phyloP scores from a whole-genome alignment of 768 basidiomycete species.

The Amanita fuliginea region DNA sequence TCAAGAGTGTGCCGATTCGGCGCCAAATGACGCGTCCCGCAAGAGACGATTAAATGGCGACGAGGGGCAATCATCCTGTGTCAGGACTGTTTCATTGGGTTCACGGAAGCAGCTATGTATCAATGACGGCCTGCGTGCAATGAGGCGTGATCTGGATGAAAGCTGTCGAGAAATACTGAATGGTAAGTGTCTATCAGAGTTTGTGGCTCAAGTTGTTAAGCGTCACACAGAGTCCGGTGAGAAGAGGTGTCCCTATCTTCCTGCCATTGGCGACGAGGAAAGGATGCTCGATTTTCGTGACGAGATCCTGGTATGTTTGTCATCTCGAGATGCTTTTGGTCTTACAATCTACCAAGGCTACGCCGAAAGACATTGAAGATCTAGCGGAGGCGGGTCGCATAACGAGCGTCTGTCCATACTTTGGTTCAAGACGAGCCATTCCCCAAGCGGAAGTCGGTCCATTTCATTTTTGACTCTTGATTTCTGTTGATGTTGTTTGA shows the following conservation, averaged over 20 bases:
- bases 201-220: not conserved
- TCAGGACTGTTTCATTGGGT: constrained; percentile 74
- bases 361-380: constrained; percentile 92
- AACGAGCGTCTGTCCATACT: constrained; percentile 80
- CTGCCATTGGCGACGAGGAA: constrained; percentile 54
- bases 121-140: constrained; percentile 62
- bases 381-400: constrained; percentile 63
- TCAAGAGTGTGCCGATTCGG: constrained; percentile 7
- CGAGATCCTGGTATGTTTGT: constrained; percentile 58
- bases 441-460: constrained; percentile 71
- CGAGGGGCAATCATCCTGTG: constrained; percentile 18
- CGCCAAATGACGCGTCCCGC: constrained; percentile 8
- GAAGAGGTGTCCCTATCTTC: constrained; percentile 69
- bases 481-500: not conserved
- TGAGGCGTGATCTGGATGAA: constrained; percentile 71
- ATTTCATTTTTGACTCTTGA: not conserved
- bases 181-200: constrained; percentile 28
- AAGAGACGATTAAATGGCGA: constrained; percentile 14
- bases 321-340: not conserved
- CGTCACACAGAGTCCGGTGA: constrained; percentile 42
- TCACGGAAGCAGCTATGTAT: constrained; percentile 91
- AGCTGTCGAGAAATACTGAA: constrained; percentile 73
- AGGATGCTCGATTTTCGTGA: constrained; percentile 78
- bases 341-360: constrained; percentile 39
- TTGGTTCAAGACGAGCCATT: constrained; percentile 80